phyloP scores from a whole-genome alignment of 306 rosid species.

The Cicer cuneatum region DNA sequence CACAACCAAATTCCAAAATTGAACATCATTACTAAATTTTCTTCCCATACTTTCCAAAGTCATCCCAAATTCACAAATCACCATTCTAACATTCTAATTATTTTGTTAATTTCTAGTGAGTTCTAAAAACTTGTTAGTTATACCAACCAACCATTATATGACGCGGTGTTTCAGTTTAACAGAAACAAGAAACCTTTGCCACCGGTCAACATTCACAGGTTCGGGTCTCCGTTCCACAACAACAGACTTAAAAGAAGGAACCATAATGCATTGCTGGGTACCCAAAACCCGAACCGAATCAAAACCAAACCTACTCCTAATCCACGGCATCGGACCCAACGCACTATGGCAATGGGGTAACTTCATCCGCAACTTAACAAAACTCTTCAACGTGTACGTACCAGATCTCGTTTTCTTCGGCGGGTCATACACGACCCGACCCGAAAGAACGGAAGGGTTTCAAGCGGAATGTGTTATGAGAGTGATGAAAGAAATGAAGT shows the following conservation, averaged over 20 bases:
- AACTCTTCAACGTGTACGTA: conserved; percentile 71
- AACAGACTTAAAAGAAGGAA: conserved; percentile 72
- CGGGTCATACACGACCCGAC: conserved; percentile 63
- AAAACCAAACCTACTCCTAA: conserved; percentile 73
- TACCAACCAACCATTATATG: conserved; percentile 31
- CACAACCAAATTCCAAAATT: not conserved
- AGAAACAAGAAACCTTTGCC: conserved; percentile 63
- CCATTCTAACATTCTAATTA: not conserved
- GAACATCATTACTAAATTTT: not conserved
- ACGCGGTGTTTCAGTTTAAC: conserved; percentile 64
- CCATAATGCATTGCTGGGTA: conserved; percentile 80
- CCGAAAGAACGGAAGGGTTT: conserved; percentile 68
- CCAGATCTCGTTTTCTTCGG: conserved; percentile 92
- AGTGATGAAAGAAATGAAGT: conserved; percentile 62
- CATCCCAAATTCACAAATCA: not conserved
- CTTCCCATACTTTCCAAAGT: not conserved
- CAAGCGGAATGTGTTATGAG: conserved; percentile 84
- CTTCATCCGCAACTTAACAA: conserved; percentile 54
- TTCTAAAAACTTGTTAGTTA: not conserved
- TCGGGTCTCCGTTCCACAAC: conserved; percentile 71
- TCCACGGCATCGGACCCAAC: conserved; percentile 82
- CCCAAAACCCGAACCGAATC: conserved; percentile 56
- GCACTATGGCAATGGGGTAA: conserved; percentile 91
- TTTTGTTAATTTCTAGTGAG: not conserved
- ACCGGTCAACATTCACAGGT: conserved; percentile 55